phyloP scores from a whole-genome alignment of 306 rosid genomes.

The Acacia crassicarpa region DNA sequence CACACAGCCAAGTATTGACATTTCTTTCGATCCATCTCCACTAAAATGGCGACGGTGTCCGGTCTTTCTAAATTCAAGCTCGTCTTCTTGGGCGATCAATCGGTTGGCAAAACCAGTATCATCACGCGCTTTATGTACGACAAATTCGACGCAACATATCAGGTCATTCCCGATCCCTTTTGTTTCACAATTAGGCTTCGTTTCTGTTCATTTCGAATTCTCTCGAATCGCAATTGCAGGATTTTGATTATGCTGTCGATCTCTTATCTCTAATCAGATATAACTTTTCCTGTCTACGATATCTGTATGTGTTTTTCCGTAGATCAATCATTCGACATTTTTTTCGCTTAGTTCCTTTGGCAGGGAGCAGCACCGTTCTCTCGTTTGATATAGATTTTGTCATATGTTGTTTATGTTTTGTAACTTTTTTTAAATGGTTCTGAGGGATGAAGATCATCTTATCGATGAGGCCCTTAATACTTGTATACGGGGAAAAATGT shows the following conservation, averaged over 20 bases:
- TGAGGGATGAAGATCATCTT: too few species aligned
- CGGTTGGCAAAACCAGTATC: slow-evolving; percentile 85
- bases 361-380: too few species aligned
- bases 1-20: background rate
- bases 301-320: slow-evolving; percentile 12
- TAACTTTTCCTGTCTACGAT: background rate
- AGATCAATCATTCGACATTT: slow-evolving; percentile 1
- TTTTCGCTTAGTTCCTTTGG: background rate
- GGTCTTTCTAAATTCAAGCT: slow-evolving; percentile 85
- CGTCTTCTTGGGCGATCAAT: slow-evolving; percentile 84
- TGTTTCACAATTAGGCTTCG: background rate
- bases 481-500: background rate
- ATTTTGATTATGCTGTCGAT: background rate
- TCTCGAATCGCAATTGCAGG: background rate
- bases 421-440: too few species aligned
- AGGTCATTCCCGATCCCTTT: slow-evolving; percentile 39
- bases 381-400: background rate
- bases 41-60: slow-evolving; percentile 70
- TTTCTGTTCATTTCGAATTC: background rate
- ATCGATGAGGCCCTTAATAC: background rate
- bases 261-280: background rate
- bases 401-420: too few species aligned
- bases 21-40: background rate
- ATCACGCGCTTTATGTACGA: slow-evolving; percentile 91
- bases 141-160: slow-evolving; percentile 81